These are phyloP conservation scores for Cercophora samala DNA, from an alignment of 495 filamentous ascomycete genomes.

Conservation along the genomic window DNA sequence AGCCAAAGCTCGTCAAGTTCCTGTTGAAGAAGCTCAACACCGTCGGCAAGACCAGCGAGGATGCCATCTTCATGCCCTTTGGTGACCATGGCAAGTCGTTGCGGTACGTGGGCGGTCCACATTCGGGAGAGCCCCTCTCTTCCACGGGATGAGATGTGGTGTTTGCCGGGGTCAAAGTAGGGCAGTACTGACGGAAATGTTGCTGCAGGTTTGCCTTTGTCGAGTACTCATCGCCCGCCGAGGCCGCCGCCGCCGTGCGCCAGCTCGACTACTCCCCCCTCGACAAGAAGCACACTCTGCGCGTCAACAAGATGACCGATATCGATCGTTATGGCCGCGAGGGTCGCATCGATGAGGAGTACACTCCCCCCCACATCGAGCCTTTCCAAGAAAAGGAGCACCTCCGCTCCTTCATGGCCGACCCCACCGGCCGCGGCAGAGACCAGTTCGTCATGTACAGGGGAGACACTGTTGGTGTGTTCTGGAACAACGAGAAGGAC, in stretches of 20 bases:
- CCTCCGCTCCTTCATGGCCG: constrained; percentile 85
- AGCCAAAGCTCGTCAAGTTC: constrained; percentile 90
- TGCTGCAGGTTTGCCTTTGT: constrained; percentile 80
- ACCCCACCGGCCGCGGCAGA: constrained; percentile 77
- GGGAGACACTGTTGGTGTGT: constrained; percentile 84
- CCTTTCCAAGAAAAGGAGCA: constrained; percentile 89
- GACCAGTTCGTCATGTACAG: constrained; percentile 94
- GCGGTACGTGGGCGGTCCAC: constrained; percentile 55
- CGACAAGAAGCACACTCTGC: constrained; percentile 91
- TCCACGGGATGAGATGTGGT: too few species aligned
- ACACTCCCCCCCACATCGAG: constrained; percentile 71
- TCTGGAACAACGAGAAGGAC: constrained; percentile 97
- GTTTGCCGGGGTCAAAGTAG: background rate
- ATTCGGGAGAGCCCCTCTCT: background rate
- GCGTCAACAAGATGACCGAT: constrained; percentile 96
- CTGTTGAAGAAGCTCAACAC: constrained; percentile 83
- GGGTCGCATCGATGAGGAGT: constrained; percentile 87
- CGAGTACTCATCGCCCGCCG: constrained; percentile 88
- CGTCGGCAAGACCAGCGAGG: constrained; percentile 79
- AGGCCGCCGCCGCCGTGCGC: constrained; percentile 84
- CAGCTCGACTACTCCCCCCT: constrained; percentile 76
- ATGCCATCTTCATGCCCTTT: constrained; percentile 88
- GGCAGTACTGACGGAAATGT: background rate
- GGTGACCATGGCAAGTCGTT: constrained; percentile 76
- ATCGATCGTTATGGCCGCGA: constrained; percentile 94